These are phyloP conservation scores for Corchorus capsularis DNA, from an alignment of 345 rosid species.

Conservation along the genomic window DNA sequence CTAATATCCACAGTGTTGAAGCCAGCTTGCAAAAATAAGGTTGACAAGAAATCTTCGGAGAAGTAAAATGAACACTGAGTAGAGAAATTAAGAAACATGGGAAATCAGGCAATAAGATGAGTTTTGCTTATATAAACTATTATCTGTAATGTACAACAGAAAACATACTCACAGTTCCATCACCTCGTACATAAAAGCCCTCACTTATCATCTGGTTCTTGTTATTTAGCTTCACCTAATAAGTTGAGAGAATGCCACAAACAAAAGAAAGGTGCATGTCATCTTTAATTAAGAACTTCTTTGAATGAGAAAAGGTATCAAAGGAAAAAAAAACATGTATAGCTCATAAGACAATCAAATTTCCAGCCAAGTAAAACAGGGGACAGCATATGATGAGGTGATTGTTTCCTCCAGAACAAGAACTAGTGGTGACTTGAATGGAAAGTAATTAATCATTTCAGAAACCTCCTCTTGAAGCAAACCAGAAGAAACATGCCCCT, in stretches of 20 bases:
- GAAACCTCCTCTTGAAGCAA: not conserved
- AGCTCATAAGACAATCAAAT: not conserved
- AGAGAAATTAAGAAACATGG: not conserved
- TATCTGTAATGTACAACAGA: not conserved
- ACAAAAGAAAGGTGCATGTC: not conserved
- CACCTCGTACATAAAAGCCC: conserved; percentile 54
- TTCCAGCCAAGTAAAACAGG: conserved; percentile 6
- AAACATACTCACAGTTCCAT: conserved; percentile 56
- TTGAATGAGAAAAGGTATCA: not conserved
- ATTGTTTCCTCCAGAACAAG: not conserved
- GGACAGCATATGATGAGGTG: not conserved
- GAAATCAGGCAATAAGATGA: conserved; percentile 1
- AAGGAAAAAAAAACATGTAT: not conserved
- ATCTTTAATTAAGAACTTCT: not conserved
- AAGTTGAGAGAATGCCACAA: conserved; percentile 14
- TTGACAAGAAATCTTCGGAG: conserved; percentile 38
- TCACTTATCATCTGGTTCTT: conserved; percentile 52
- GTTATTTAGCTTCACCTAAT: conserved; percentile 38
- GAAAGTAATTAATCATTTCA: not conserved
- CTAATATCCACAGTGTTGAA: conserved; percentile 31
- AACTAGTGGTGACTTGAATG: not conserved
- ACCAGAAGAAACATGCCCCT: not conserved
- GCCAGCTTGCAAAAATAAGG: conserved; percentile 37
- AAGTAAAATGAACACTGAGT: conserved; percentile 42
- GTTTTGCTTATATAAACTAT: not conserved